Percentiles rank a stretch among this genome's conserved stretches.
Conservation (phyloP, 306 rosid species). For the Cucumis hystrix region DNA sequence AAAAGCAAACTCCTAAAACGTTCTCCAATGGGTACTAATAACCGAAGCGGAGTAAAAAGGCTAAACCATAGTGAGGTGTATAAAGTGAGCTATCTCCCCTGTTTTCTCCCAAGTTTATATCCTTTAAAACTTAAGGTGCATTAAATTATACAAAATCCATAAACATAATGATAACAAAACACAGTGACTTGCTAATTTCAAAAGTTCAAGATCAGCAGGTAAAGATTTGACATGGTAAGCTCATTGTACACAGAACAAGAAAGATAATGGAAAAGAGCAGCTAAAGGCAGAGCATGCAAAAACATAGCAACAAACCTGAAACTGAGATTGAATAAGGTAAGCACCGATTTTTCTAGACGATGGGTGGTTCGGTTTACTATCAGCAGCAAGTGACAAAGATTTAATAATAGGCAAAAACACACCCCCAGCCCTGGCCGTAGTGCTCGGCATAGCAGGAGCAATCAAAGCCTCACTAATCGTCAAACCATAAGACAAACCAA, state of each 20-base stretch:
- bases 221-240: background rate
- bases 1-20: background rate
- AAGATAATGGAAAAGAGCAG: background rate
- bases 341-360: slow-evolving; percentile 66
- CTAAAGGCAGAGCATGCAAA: background rate
- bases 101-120: background rate
- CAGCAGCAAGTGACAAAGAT: slow-evolving; percentile 72
- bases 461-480: slow-evolving; percentile 76
- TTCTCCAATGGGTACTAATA: background rate
- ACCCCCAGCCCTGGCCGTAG: slow-evolving; percentile 94
- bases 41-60: background rate
- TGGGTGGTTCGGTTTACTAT: slow-evolving; percentile 53
- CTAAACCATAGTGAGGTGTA: background rate
- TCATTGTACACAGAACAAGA: background rate
- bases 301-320: slow-evolving; percentile 46
- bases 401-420: slow-evolving; percentile 85
- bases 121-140: background rate
- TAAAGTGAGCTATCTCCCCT: background rate
- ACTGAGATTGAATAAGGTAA: slow-evolving; percentile 66
- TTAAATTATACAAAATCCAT: background rate
- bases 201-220: background rate
- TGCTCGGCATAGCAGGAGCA: slow-evolving; percentile 97
- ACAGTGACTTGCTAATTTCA: background rate
- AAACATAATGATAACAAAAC: background rate
- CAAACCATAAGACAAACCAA: slow-evolving; percentile 79